These are phyloP conservation scores for Coniochaeta sp. DNA, from an alignment of 2,329 filamentous ascomycete species.

Conservation along the genomic window DNA sequence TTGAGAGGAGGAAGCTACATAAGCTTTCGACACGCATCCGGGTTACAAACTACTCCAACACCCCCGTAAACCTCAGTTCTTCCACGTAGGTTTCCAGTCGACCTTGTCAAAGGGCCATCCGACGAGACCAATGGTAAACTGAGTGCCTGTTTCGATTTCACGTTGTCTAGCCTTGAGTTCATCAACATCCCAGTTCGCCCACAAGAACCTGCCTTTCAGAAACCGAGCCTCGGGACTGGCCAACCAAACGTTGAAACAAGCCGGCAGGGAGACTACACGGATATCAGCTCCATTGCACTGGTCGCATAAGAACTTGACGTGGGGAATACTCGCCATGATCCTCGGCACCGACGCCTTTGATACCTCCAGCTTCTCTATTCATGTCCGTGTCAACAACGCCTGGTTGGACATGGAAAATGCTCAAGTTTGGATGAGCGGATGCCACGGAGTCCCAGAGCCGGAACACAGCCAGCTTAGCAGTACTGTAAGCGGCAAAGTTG, in stretches of 20 bases:
- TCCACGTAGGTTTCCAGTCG: background rate
- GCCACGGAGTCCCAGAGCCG: constrained; percentile 15
- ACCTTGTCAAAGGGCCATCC: background rate
- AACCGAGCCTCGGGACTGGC: constrained; percentile 5
- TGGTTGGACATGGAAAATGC: constrained; percentile 17
- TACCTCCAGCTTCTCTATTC: background rate
- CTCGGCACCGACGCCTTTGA: constrained; percentile 7
- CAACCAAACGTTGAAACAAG: too few relatives aligned
- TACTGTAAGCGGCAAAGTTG: background rate
- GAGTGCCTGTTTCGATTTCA: background rate
- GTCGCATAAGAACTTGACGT: background rate
- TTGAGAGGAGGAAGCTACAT: too few relatives aligned
- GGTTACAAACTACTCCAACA: background rate
- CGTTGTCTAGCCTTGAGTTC: background rate
- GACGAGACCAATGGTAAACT: background rate
- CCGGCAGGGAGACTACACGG: too few relatives aligned
- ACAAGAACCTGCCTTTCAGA: constrained; percentile 3
- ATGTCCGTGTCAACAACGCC: constrained; percentile 6
- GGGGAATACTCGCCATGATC: background rate
- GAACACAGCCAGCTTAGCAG: constrained; percentile 10
- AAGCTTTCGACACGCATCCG: too few relatives aligned
- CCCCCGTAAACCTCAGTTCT: background rate
- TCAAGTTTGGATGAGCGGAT: constrained; percentile 9
- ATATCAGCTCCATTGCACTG: too few relatives aligned
- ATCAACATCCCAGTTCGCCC: constrained; percentile 7